phyloP scores from a whole-genome alignment of 345 rosid genomes.

The Turnera subulata region DNA sequence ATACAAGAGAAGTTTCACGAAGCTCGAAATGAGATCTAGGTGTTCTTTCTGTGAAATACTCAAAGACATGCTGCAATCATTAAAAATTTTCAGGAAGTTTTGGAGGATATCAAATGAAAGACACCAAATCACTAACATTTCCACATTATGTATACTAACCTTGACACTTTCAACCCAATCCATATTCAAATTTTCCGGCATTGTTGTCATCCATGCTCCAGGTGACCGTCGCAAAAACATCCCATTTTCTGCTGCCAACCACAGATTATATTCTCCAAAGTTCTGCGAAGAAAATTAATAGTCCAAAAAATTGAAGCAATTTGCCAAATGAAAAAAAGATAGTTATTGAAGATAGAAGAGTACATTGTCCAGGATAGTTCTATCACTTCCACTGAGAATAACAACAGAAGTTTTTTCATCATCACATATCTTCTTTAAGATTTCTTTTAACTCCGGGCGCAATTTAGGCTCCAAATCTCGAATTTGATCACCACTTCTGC shows the following conservation, averaged over 20 bases:
- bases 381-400: conserved; percentile 57
- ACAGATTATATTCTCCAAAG: conserved; percentile 47
- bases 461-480: conserved; percentile 47
- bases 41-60: conserved; percentile 60
- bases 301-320: conserved; percentile 1
- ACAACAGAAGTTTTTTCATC: conserved; percentile 43
- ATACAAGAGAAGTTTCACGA: conserved; percentile 55
- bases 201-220: conserved; percentile 59
- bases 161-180: conserved; percentile 63
- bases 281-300: conserved; percentile 35
- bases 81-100: conserved; percentile 21
- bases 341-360: conserved; percentile 7
- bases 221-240: conserved; percentile 46
- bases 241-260: conserved; percentile 68
- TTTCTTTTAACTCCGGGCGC: conserved; percentile 37
- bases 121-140: not conserved
- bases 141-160: conserved; percentile 23
- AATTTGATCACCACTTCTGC: conserved; percentile 44
- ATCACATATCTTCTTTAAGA: conserved; percentile 39
- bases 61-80: conserved; percentile 51
- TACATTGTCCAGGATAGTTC: conserved; percentile 49
- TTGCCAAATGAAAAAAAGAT: conserved; percentile 5
- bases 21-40: conserved; percentile 57
- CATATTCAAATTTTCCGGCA: conserved; percentile 56
- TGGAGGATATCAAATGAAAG: conserved; percentile 9